Conservation (phyloP, 495 filamentous ascomycete species). For the Penicillium longicatenatum region DNA sequence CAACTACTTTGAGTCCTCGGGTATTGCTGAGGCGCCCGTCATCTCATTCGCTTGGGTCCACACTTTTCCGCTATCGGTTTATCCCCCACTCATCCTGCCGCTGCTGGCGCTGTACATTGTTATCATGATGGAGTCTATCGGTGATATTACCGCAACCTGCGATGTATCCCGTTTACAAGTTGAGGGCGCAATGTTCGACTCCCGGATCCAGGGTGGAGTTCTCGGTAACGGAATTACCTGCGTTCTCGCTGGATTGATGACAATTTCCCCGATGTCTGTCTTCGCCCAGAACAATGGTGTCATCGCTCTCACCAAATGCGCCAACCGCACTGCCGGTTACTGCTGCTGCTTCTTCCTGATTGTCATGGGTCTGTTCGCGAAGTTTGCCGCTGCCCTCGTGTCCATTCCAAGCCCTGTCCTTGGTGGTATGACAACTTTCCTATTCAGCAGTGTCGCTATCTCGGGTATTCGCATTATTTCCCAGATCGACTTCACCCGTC, state of each 20-base stretch:
- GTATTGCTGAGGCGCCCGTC: constrained; percentile 71
- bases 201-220: constrained; percentile 86
- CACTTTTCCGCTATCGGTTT: constrained; percentile 79
- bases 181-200: constrained; percentile 78
- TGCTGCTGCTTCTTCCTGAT: constrained; percentile 77
- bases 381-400: constrained; percentile 87
- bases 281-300: constrained; percentile 92
- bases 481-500: constrained; percentile 75
- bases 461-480: constrained; percentile 85
- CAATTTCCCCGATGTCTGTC: constrained; percentile 81
- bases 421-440: constrained; percentile 92
- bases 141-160: constrained; percentile 59
- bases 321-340: constrained; percentile 85
- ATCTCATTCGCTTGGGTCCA: constrained; percentile 89
- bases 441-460: constrained; percentile 82
- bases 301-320: constrained; percentile 85
- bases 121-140: constrained; percentile 86
- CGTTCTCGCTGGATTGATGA: constrained; percentile 76
- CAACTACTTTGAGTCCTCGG: constrained; percentile 75
- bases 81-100: constrained; percentile 82
- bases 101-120: constrained; percentile 86
- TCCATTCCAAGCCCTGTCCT: constrained; percentile 79
- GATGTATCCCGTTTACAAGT: constrained; percentile 86
- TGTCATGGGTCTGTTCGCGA: constrained; percentile 87
- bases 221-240: constrained; percentile 77